phyloP scores from a whole-genome alignment of 768 basidiomycete genomes.

The Boletus subcaerulescens region DNA sequence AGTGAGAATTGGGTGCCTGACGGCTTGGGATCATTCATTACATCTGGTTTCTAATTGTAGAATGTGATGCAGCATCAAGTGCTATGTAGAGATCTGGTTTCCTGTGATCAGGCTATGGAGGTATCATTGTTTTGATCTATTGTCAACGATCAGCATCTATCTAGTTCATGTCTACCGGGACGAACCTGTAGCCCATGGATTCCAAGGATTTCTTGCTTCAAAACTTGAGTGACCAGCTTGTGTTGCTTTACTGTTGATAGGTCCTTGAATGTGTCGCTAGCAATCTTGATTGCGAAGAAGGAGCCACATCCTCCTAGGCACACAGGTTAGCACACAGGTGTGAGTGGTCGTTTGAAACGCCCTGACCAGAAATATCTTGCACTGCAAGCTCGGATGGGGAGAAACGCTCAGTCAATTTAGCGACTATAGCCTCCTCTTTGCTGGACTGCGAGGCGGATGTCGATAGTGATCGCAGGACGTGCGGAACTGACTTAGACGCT shows the following conservation, averaged over 20 bases:
- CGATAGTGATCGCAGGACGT: conserved; percentile 32
- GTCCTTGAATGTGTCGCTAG: conserved; percentile 82
- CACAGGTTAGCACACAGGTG: not conserved
- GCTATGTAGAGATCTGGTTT: not conserved
- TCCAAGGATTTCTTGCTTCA: conserved; percentile 85
- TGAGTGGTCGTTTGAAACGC: not conserved
- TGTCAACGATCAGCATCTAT: conserved; percentile 6
- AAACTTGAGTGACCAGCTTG: conserved; percentile 75
- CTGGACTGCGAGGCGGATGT: conserved; percentile 27
- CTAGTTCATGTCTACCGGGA: not conserved
- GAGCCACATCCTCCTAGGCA: conserved; percentile 88
- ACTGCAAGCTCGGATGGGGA: conserved; percentile 79
- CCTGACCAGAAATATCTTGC: conserved; percentile 90
- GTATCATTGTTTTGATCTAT: conserved; percentile 44
- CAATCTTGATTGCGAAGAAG: conserved; percentile 91
- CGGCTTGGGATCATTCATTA: not conserved
- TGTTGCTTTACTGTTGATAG: conserved; percentile 91
- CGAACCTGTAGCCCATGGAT: conserved; percentile 94
- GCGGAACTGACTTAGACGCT: conserved; percentile 12
- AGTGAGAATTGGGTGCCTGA: not conserved
- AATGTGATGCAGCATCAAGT: conserved; percentile 3
- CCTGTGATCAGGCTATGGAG: conserved; percentile 14
- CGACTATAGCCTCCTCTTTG: conserved; percentile 54
- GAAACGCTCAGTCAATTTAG: conserved; percentile 73
- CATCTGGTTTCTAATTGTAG: conserved; percentile 8